Conservation (phyloP, 2,329 filamentous ascomycete species). For the Hypoxylon sp. region DNA sequence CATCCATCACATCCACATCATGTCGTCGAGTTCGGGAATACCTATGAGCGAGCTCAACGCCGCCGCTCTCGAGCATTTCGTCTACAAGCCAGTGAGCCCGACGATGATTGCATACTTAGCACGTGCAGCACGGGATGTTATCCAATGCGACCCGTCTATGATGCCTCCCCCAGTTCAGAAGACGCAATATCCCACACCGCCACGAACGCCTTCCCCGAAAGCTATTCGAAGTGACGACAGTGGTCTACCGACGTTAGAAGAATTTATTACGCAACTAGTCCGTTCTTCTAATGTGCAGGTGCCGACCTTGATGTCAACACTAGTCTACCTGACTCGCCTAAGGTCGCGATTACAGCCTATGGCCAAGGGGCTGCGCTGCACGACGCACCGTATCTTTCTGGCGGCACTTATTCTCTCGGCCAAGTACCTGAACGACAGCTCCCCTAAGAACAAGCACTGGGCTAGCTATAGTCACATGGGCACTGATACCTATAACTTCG, state of each 20-base stretch:
- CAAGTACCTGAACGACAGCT: constrained; percentile 99
- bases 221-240: constrained; percentile 61
- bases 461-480: constrained; percentile 88
- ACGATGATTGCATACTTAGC: constrained; percentile 85
- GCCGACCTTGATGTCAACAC: constrained; percentile 94
- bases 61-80: constrained; percentile 81
- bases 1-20: constrained; percentile 51
- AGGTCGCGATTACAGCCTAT: constrained; percentile 88
- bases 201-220: constrained; percentile 60
- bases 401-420: constrained; percentile 86
- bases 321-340: constrained; percentile 91
- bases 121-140: constrained; percentile 79
- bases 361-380: constrained; percentile 96
- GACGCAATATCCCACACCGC: constrained; percentile 61
- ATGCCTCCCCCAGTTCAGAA: constrained; percentile 59
- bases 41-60: constrained; percentile 72
- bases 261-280: constrained; percentile 92
- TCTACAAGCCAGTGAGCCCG: constrained; percentile 79
- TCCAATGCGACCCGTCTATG: constrained; percentile 77
- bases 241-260: constrained; percentile 81
- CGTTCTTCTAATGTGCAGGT: constrained; percentile 96
- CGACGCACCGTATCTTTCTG: constrained; percentile 96
- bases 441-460: constrained; percentile 99
- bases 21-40: constrained; percentile 62
- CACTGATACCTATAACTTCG: constrained; percentile 75